Evolutionary conservation across 2,329 filamentous ascomycete genomes (phyloP).

Genomic region (Monilinia polystroma): DNA sequence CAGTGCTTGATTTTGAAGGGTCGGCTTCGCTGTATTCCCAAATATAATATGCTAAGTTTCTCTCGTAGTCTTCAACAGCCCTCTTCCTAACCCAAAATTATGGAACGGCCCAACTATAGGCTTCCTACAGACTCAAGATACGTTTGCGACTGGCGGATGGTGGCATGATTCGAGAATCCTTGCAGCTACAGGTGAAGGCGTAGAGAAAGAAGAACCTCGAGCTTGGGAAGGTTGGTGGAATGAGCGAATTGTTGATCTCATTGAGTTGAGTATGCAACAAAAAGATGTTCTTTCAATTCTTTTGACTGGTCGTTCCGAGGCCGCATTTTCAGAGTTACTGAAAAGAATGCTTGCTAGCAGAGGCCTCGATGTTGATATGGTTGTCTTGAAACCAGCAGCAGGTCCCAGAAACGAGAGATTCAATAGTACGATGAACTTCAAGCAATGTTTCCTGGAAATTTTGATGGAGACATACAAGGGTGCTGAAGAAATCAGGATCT

Average conservation of each 20-base stretch:
- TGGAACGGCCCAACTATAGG: constrained; percentile 82
- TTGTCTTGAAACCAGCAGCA: constrained; percentile 81
- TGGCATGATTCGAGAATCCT: constrained; percentile 93
- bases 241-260: constrained; percentile 79
- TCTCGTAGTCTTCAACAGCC: constrained; percentile 77
- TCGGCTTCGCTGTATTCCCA: no score
- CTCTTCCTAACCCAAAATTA: constrained; percentile 81
- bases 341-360: constrained; percentile 77
- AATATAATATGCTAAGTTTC: not conserved
- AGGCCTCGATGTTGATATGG: constrained; percentile 80
- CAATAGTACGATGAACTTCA: constrained; percentile 83
- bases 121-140: constrained; percentile 70
- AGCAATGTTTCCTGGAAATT: constrained; percentile 77
- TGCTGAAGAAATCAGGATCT: constrained; percentile 78
- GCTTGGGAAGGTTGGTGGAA: constrained; percentile 98
- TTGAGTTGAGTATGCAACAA: constrained; percentile 76
- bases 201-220: constrained; percentile 75
- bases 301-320: constrained; percentile 81
- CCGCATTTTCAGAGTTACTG: constrained; percentile 73
- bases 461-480: constrained; percentile 82
- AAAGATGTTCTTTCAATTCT: constrained; percentile 82
- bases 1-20: not conserved
- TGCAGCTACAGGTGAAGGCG: constrained; percentile 78
- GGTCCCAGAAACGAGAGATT: constrained; percentile 80
- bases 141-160: constrained; percentile 85